Evolutionary conservation across 2,329 filamentous ascomycete species (phyloP).

Genomic region (Fusarium torreyae): DNA sequence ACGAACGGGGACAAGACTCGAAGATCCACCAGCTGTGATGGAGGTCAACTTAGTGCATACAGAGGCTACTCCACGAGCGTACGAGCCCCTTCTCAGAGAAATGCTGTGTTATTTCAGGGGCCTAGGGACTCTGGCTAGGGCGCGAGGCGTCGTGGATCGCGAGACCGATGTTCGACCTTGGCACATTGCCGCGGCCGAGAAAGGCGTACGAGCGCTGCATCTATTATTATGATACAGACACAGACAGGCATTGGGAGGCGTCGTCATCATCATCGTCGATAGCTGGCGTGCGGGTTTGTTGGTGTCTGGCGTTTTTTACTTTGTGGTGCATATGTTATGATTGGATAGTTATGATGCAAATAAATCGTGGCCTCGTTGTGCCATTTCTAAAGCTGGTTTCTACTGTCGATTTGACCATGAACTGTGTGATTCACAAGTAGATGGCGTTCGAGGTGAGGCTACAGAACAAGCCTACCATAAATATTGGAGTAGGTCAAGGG

Average conservation of each 20-base stretch:
- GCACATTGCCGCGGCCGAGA: constrained; percentile 82
- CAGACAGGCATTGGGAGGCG: constrained; percentile 32
- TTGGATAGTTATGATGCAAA: constrained; percentile 24
- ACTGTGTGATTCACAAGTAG: no score
- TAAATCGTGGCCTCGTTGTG: constrained; percentile 10
- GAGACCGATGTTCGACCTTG: constrained; percentile 78
- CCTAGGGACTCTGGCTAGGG: constrained; percentile 77
- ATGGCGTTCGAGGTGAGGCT: no score
- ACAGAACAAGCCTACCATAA: no score
- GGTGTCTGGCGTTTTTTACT: constrained; percentile 39
- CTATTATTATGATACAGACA: constrained; percentile 68
- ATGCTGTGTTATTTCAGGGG: constrained; percentile 78
- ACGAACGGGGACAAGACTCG: constrained; percentile 67
- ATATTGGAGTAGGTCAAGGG: no score
- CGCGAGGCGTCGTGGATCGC: constrained; percentile 73
- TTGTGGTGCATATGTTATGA: constrained; percentile 29
- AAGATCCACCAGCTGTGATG: constrained; percentile 73
- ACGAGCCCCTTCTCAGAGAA: constrained; percentile 78
- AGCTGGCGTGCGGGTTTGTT: constrained; percentile 16
- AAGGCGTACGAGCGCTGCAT: constrained; percentile 76
- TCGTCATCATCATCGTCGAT: constrained; percentile 33
- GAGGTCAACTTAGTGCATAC: constrained; percentile 76
- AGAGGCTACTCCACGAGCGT: constrained; percentile 65
- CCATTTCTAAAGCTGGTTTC: background rate
- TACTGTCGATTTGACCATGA: background rate